phyloP scores from a whole-genome alignment of 2,329 filamentous ascomycete species.

The Penicillium digitatum region DNA sequence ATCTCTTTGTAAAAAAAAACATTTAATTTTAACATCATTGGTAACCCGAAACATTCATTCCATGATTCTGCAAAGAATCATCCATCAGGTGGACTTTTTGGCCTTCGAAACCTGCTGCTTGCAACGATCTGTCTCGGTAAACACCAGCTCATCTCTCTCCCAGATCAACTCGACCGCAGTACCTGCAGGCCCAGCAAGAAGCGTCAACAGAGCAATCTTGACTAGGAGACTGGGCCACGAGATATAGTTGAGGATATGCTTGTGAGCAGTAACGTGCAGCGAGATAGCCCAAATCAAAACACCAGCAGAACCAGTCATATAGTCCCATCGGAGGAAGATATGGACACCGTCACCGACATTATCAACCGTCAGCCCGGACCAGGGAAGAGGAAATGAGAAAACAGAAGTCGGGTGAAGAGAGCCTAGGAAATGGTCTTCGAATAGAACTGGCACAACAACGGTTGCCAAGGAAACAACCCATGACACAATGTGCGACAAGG shows the following conservation, averaged over 20 bases:
- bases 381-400: slow-evolving; percentile 36
- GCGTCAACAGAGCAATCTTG: slow-evolving; percentile 36
- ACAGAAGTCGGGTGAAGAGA: slow-evolving; percentile 40
- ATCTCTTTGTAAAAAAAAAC: too few species aligned
- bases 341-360: slow-evolving; percentile 42
- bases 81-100: slow-evolving; percentile 25
- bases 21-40: not conserved
- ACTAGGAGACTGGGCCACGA: slow-evolving; percentile 28
- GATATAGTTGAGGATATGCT: slow-evolving; percentile 23
- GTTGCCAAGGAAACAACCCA: slow-evolving; percentile 43
- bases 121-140: slow-evolving; percentile 35
- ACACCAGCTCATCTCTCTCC: slow-evolving; percentile 48
- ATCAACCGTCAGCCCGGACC: slow-evolving; percentile 29
- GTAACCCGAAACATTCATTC: not conserved
- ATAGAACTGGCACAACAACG: slow-evolving; percentile 33
- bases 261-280: slow-evolving; percentile 33
- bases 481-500: slow-evolving; percentile 41
- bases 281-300: slow-evolving; percentile 47
- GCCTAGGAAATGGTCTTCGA: slow-evolving; percentile 30
- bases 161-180: slow-evolving; percentile 47
- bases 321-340: slow-evolving; percentile 50
- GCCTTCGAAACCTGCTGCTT: slow-evolving; percentile 30
- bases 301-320: slow-evolving; percentile 42
- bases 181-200: slow-evolving; percentile 45
- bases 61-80: not conserved